Evolutionary conservation across 78 protist species (phyloP).

Genomic region (Andalucia godoyi): DNA sequence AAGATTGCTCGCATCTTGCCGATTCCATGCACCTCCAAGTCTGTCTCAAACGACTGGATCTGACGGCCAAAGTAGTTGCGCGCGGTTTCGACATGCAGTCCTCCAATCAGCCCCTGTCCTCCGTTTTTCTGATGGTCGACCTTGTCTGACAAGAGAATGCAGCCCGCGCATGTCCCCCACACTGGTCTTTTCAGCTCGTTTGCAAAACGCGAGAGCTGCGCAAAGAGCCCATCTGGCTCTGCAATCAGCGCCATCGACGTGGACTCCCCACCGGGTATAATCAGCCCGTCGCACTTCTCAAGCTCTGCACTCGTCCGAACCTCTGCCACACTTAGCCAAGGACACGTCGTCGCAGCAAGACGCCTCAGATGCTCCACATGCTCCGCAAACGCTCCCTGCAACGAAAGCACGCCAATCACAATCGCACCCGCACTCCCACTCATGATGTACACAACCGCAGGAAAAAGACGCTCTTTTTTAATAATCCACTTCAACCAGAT

Average conservation of each 20-base stretch:
- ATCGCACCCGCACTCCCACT: no score
- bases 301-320: neutral
- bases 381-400: conserved; percentile 27
- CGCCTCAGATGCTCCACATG: conserved; percentile 1
- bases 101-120: conserved; percentile 17
- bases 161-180: conserved; percentile 27
- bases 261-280: conserved; percentile 29
- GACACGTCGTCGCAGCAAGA: neutral
- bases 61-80: conserved; percentile 26
- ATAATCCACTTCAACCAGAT: no score
- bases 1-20: neutral
- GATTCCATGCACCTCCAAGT: neutral
- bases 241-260: conserved; percentile 22
- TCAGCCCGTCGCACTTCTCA: conserved; percentile 3
- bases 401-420: conserved; percentile 21
- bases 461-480: no score
- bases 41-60: conserved; percentile 1
- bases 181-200: conserved; percentile 11
- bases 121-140: conserved; percentile 4
- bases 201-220: neutral
- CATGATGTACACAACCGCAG: no score
- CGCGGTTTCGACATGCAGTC: neutral
- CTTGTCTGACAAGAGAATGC: conserved; percentile 6
- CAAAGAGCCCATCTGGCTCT: neutral
- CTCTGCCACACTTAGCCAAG: no score